Conservation (phyloP, 306 rosid genomes). For the Rubus parviflorus region DNA sequence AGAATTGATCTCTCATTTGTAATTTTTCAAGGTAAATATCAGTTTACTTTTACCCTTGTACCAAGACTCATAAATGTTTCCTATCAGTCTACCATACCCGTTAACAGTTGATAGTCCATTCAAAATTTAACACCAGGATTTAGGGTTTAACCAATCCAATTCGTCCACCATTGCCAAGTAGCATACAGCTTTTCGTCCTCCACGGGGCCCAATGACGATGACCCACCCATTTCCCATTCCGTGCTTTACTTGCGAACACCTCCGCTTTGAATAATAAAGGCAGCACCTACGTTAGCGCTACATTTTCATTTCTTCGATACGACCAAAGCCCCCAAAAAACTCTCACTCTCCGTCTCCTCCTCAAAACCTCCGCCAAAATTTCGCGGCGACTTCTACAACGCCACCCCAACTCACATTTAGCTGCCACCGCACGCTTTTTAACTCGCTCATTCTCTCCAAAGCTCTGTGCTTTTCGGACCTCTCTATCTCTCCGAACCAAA, state of each 20-base stretch:
- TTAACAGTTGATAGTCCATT: too few relatives aligned
- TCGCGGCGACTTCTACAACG: constrained; percentile 50
- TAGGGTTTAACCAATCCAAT: too few relatives aligned
- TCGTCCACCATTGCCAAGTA: not conserved
- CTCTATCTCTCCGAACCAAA: constrained; percentile 7
- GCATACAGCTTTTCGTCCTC: not conserved
- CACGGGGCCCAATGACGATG: not conserved
- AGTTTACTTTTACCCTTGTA: too few relatives aligned
- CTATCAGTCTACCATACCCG: too few relatives aligned
- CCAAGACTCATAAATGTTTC: too few relatives aligned
- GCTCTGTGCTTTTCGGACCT: not conserved
- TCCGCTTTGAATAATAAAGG: too few relatives aligned
- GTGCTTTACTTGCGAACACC: too few relatives aligned
- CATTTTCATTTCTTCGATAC: constrained; percentile 43
- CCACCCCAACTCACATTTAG: not conserved
- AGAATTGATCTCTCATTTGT: too few relatives aligned
- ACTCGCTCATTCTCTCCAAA: constrained; percentile 3
- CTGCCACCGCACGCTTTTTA: constrained; percentile 8
- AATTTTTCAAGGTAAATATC: too few relatives aligned
- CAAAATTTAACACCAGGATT: too few relatives aligned
- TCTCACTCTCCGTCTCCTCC: constrained; percentile 14
- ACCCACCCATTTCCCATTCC: too few relatives aligned
- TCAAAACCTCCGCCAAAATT: constrained; percentile 54
- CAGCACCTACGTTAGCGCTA: not conserved
- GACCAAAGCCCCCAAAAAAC: constrained; percentile 42